Evolutionary conservation across 441 rosid genomes (phyloP).

Genomic region (Metrosideros polymorpha): DNA sequence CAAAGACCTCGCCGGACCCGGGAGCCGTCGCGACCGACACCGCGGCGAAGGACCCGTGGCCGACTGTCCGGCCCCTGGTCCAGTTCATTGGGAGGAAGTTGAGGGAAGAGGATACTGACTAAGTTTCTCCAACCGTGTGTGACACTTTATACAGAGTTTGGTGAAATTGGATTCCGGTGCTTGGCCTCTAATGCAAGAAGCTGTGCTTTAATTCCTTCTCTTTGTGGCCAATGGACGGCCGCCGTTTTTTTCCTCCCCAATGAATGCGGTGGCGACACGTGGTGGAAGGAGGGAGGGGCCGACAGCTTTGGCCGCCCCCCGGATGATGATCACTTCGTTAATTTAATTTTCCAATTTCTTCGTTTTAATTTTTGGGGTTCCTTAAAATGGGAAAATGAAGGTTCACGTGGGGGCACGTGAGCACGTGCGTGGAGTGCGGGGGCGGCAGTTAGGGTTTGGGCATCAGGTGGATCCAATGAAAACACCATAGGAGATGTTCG

Average conservation of each 20-base stretch:
- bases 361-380: background rate
- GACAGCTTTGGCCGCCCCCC: background rate
- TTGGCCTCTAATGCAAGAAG: background rate
- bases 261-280: background rate
- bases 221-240: background rate
- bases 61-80: slow-evolving; percentile 5
- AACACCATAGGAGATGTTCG: too few species aligned
- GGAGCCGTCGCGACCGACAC: background rate
- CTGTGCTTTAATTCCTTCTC: background rate
- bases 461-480: too few species aligned
- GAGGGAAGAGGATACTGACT: background rate
- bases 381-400: background rate
- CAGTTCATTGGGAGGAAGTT: background rate
- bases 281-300: background rate
- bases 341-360: background rate
- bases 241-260: background rate
- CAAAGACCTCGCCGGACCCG: background rate
- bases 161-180: background rate
- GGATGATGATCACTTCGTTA: background rate
- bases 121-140: background rate
- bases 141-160: background rate
- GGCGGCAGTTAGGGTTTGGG: background rate
- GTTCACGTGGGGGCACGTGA: background rate
- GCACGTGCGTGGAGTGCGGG: background rate
- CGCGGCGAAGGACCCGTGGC: slow-evolving; percentile 4